Evolutionary conservation across 164 flowering plant species (phyloP).

Genomic region (Kingdonia uniflora): DNA sequence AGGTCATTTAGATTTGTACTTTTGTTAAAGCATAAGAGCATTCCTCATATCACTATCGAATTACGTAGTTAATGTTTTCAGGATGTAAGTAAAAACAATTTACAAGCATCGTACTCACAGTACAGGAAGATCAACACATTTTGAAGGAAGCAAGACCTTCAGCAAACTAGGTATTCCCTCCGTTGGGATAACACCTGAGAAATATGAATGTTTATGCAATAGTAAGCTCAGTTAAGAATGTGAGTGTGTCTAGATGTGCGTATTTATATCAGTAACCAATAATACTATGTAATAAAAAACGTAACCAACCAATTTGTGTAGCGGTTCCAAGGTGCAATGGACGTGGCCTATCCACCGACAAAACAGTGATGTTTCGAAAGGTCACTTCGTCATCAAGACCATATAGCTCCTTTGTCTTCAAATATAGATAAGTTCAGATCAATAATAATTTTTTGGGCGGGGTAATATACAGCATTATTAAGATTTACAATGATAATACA

Average conservation of each 20-base stretch:
- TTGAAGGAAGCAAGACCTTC: conserved; percentile 80
- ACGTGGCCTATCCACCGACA: conserved; percentile 75
- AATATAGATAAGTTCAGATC: background rate
- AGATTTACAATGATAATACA: background rate
- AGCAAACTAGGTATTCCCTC: conserved; percentile 95
- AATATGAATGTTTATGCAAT: conserved; percentile 6
- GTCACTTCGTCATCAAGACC: conserved; percentile 68
- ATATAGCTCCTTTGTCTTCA: conserved; percentile 85
- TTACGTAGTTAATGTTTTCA: too few species aligned
- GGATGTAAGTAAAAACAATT: background rate
- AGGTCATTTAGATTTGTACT: too few species aligned
- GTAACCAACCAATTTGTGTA: conserved; percentile 77
- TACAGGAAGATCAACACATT: conserved; percentile 71
- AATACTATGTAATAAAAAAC: background rate
- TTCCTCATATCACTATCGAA: too few species aligned
- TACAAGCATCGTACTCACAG: conserved; percentile 40
- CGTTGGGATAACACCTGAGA: conserved; percentile 80
- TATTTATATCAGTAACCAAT: background rate
- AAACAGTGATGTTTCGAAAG: conserved; percentile 73
- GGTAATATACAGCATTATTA: background rate
- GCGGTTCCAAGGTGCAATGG: conserved; percentile 90
- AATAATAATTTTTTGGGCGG: too few species aligned
- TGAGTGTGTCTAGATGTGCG: background rate
- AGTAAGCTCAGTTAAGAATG: conserved; percentile 3
- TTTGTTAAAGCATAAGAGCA: too few species aligned